Conservation (phyloP, 805 yeast genomes). For the Kodamaea neixiangensis region DNA sequence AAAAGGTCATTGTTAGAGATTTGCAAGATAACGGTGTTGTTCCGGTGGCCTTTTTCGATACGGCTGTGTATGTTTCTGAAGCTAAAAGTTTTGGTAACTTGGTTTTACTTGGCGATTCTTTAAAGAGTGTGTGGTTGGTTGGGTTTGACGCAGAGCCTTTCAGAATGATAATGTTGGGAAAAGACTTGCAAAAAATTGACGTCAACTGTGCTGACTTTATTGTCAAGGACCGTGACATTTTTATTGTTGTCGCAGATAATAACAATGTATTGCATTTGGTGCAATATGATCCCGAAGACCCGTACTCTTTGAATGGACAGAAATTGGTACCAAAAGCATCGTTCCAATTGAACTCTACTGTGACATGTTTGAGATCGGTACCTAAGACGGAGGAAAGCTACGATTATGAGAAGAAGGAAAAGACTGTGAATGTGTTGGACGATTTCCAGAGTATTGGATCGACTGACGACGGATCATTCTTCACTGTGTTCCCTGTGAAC, state of each 20-base stretch:
- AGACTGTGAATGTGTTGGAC: slow-evolving; percentile 20
- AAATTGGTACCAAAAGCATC: slow-evolving; percentile 68
- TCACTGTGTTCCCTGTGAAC: slow-evolving; percentile 68
- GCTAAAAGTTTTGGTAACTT: slow-evolving; percentile 82
- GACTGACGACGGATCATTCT: slow-evolving; percentile 77
- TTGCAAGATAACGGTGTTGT: slow-evolving; percentile 85
- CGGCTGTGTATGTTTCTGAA: slow-evolving; percentile 77
- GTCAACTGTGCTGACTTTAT: slow-evolving; percentile 76
- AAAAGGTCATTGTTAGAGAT: slow-evolving; percentile 75
- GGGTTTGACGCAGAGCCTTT: slow-evolving; percentile 97
- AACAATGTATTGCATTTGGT: slow-evolving; percentile 66
- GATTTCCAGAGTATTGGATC: slow-evolving; percentile 69
- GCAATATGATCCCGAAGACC: slow-evolving; percentile 91
- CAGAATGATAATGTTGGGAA: slow-evolving; percentile 75
- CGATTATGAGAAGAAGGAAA: slow-evolving; percentile 27
- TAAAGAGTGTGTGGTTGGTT: slow-evolving; percentile 73
- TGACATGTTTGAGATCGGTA: slow-evolving; percentile 54
- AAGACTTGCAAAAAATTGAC: slow-evolving; percentile 64
- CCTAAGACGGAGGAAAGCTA: slow-evolving; percentile 39
- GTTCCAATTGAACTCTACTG: slow-evolving; percentile 64
- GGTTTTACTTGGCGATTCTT: slow-evolving; percentile 76
- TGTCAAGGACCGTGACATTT: slow-evolving; percentile 67
- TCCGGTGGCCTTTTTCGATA: slow-evolving; percentile 92
- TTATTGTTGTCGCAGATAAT: slow-evolving; percentile 67
- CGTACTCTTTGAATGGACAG: slow-evolving; percentile 78